phyloP scores from a whole-genome alignment of 768 basidiomycete species.

The Cystofilobasidium capitatum region DNA sequence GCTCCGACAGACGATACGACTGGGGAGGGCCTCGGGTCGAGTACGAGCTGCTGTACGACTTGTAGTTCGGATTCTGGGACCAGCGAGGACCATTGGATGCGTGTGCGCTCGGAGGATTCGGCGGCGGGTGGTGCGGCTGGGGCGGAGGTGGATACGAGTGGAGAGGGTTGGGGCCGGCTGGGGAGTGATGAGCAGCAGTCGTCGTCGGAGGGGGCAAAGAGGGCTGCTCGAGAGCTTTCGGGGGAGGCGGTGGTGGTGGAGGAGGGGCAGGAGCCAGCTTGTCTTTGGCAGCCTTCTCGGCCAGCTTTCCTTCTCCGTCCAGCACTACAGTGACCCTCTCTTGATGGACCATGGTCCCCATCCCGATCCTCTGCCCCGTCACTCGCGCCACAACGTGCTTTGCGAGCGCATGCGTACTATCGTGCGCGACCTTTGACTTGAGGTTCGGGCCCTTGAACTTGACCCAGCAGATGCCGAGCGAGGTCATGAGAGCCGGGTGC shows the following conservation, averaged over 20 bases:
- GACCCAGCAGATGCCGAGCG: conserved; percentile 71
- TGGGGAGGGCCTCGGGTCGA: too few species aligned
- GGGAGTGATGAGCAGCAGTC: not conserved
- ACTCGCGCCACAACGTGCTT: conserved; percentile 55
- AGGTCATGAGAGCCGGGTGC: conserved; percentile 67
- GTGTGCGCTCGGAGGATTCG: not conserved
- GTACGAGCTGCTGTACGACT: not conserved
- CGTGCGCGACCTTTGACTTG: conserved; percentile 26
- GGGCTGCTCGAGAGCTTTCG: not conserved
- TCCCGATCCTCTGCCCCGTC: conserved; percentile 55
- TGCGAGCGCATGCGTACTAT: conserved; percentile 54
- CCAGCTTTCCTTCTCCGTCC: conserved; percentile 61
- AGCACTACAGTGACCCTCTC: conserved; percentile 60
- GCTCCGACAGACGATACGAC: too few species aligned
- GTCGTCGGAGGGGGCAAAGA: not conserved
- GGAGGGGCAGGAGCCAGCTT: conserved; percentile 31
- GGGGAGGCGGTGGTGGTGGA: not conserved
- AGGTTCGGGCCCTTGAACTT: conserved; percentile 43
- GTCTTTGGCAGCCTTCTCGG: conserved; percentile 58
- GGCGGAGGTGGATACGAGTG: too few species aligned
- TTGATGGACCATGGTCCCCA: conserved; percentile 35
- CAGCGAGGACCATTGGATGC: not conserved
- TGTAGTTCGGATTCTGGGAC: not conserved
- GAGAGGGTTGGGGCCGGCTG: too few species aligned
- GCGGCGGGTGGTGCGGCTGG: not conserved